Evolutionary conservation across 768 basidiomycete genomes (phyloP).

Genomic region (Botryobasidium botryosum): DNA sequence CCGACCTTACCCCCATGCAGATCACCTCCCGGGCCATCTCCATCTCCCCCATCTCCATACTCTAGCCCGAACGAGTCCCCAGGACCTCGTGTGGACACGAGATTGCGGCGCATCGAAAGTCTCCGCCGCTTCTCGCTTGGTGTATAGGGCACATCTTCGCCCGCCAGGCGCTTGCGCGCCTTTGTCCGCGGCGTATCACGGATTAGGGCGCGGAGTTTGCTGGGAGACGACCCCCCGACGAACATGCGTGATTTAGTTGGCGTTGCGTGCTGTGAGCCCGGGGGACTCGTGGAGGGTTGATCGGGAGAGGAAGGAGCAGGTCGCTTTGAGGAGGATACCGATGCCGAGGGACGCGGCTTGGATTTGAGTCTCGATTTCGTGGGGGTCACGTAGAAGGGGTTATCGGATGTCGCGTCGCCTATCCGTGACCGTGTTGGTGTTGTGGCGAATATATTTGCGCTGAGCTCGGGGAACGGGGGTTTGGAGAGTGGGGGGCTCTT

Average conservation of each 20-base stretch:
- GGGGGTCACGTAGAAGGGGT: too few relatives aligned
- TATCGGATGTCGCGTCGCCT: too few relatives aligned
- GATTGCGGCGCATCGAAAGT: neutral
- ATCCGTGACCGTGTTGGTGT: too few relatives aligned
- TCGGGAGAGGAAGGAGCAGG: too few relatives aligned
- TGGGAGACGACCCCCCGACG: neutral
- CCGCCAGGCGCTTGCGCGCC: conserved; percentile 9
- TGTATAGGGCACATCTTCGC: conserved; percentile 10
- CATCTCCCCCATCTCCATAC: neutral
- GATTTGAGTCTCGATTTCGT: too few relatives aligned
- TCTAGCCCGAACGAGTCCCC: neutral
- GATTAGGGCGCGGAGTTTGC: neutral
- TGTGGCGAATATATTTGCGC: too few relatives aligned
- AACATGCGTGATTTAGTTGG: neutral
- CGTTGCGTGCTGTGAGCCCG: neutral
- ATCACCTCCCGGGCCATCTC: neutral
- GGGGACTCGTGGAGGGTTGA: too few relatives aligned
- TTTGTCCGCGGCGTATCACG: conserved; percentile 11
- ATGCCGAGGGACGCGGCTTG: too few relatives aligned
- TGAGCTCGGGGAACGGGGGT: too few relatives aligned
- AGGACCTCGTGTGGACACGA: too few relatives aligned
- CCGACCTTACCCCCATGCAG: neutral
- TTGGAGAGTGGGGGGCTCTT: too few relatives aligned
- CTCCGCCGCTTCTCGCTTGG: conserved; percentile 7
- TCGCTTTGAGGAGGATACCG: too few relatives aligned